A percentile compares a stretch with the other conserved stretches of the same genome.
These are phyloP conservation scores for Dioscorea dumetorum DNA, from an alignment of 106 monocot species.

Conservation along the genomic window DNA sequence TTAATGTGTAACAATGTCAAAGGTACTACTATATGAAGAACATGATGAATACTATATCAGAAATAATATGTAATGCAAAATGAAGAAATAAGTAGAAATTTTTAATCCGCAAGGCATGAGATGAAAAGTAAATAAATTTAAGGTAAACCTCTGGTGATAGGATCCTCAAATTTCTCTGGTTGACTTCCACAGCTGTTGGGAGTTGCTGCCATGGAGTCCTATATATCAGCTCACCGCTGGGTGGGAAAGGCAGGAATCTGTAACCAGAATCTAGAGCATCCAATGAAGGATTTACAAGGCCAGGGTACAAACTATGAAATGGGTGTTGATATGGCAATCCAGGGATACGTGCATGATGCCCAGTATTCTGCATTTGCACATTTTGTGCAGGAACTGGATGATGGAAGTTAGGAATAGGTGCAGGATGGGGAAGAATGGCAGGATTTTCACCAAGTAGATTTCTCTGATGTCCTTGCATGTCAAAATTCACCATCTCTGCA, in stretches of 20 bases:
- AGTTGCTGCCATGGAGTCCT: constrained; percentile 3
- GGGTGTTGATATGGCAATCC: constrained; percentile 11
- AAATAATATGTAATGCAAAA: too few species aligned
- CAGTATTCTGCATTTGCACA: constrained; percentile 16
- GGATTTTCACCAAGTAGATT: constrained; percentile 8
- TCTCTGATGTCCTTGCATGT: constrained; percentile 12
- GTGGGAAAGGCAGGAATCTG: constrained; percentile 11
- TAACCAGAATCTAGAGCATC: constrained; percentile 11
- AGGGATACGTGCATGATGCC: constrained; percentile 13
- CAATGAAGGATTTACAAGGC: constrained; percentile 14
- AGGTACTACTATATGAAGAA: too few species aligned
- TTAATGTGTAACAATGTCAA: too few species aligned
- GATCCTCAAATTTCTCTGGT: constrained; percentile 13
- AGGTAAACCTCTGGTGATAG: constrained; percentile 25
- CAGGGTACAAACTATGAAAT: not conserved
- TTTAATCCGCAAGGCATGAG: too few species aligned
- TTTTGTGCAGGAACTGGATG: constrained; percentile 14
- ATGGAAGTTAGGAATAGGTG: constrained; percentile 26
- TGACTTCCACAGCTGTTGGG: constrained; percentile 15
- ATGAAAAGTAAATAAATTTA: not conserved
- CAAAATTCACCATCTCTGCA: too few species aligned
- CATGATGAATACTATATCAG: too few species aligned
- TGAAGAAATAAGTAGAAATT: too few species aligned
- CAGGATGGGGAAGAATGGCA: constrained; percentile 13
- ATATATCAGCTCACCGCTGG: constrained; percentile 14